Evolutionary conservation across 345 rosid genomes (phyloP).

Genomic region (Pseudoturritis turrita): DNA sequence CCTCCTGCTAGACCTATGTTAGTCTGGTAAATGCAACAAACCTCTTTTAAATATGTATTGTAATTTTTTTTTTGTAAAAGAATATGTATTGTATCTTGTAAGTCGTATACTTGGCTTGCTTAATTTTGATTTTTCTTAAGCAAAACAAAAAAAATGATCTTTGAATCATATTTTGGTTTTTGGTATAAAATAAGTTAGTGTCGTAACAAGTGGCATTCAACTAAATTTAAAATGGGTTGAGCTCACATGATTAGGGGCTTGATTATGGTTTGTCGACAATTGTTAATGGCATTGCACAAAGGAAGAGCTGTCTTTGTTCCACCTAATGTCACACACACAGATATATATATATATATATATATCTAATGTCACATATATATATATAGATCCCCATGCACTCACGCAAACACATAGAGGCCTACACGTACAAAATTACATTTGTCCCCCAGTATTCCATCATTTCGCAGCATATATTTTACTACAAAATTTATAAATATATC

Average conservation of each 20-base stretch:
- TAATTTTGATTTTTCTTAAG: too few species aligned
- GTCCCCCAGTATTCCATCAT: slow-evolving; percentile 10
- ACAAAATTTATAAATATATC: not conserved
- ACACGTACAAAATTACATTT: slow-evolving; percentile 2
- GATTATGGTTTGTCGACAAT: not conserved
- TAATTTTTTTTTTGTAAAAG: too few species aligned
- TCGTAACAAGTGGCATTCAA: slow-evolving; percentile 3
- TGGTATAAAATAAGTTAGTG: not conserved
- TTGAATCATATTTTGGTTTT: too few species aligned
- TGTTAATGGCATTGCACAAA: slow-evolving; percentile 12
- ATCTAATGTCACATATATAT: too few species aligned
- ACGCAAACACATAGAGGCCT: slow-evolving; percentile 13
- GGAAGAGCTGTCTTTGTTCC: slow-evolving; percentile 16
- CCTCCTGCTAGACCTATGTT: not conserved
- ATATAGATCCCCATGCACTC: slow-evolving; percentile 8
- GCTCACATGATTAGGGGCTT: slow-evolving; percentile 16
- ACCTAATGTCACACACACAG: slow-evolving; percentile 3
- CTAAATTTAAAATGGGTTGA: not conserved
- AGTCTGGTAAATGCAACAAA: not conserved
- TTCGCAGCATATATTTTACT: not conserved
- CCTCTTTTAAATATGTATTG: not conserved
- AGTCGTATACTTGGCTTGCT: slow-evolving; percentile 2
- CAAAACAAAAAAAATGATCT: not conserved
- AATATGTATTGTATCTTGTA: not conserved
- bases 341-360: too few species aligned